Evolutionary conservation across 176 grass and related monocot species (phyloP).

Genomic region (Coix lacrymajobi): DNA sequence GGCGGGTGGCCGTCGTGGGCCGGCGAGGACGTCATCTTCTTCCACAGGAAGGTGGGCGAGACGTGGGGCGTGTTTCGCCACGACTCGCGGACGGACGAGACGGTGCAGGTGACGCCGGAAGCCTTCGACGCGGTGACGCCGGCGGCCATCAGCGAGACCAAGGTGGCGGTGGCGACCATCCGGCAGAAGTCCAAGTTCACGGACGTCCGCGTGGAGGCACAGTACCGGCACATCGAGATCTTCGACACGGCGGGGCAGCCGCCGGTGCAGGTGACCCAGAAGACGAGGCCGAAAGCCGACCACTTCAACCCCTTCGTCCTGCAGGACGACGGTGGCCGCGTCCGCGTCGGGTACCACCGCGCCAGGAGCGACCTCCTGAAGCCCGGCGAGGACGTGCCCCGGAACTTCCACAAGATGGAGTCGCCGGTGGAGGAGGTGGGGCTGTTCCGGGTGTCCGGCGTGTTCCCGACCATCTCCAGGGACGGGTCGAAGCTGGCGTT

Average conservation of each 20-base stretch:
- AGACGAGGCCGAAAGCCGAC: background rate
- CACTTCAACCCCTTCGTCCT: slow-evolving; percentile 42
- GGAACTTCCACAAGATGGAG: slow-evolving; percentile 20
- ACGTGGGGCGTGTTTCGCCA: background rate
- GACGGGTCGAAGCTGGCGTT: slow-evolving; percentile 46
- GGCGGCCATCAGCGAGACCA: background rate
- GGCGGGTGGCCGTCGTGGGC: background rate
- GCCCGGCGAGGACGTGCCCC: background rate
- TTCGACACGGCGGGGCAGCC: background rate
- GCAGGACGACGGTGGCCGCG: background rate
- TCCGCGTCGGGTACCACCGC: slow-evolving; percentile 19
- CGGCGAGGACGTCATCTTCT: background rate
- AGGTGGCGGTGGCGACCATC: background rate
- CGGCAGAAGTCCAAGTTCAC: background rate
- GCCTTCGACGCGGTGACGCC: background rate
- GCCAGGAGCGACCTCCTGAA: background rate
- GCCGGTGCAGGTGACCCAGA: background rate
- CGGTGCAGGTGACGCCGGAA: background rate
- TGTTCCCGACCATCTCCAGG: slow-evolving; percentile 37
- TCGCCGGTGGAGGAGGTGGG: background rate
- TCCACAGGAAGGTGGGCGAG: background rate
- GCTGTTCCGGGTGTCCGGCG: slow-evolving; percentile 29
- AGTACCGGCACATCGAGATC: slow-evolving; percentile 43
- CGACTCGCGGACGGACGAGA: background rate
- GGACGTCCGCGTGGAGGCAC: background rate